Evolutionary conservation across 2,329 filamentous ascomycete genomes (phyloP), one percentile per base, ranked within the genome.

Genomic region (Colletotrichum orchidophilum): DNA sequence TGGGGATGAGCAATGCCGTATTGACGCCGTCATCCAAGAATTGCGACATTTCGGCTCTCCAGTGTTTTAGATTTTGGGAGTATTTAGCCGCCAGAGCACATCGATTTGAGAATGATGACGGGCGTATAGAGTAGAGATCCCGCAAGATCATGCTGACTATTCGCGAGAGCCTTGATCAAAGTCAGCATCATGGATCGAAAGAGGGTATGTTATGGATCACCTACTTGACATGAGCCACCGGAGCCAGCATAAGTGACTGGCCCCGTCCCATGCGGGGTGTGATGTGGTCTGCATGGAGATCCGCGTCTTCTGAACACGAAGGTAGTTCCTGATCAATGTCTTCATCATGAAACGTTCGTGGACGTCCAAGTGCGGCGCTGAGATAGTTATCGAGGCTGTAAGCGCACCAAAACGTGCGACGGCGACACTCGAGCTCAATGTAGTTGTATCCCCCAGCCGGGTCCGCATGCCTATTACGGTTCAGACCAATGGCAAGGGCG

Each of bases 351-450:
- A 92, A 88, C 2, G 89, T 84, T 18, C 87, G 80, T 1, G 91
- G 90, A 21, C 90, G 82, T 1, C 90, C 90, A 11, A 92, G 83
- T 60, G 89, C 87, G 24, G 88, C 87, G 65, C 89, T 90, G 13
- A 93, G 82, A 71, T 92, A 92, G 61, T 88, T 90, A 75, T 92
- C 90, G 3, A 92, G 79, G 15, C 85, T 88, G 75, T 92, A 92
- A 0, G 88, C 87, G 35, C 87, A 88, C 91, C 90, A 92, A 63
- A 93, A 92, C 0, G 89, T 83, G 1, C 83, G 76, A 26, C 80
- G 78, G 1, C 83, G 79, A 61, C 81, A 83, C 66, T 85, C 81
- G 0, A 78, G 64, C 39, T 83, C 81, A 26, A 83, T 73, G n/a
- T 79, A 75, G 63, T 81, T 78, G 3, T 75, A 58, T 2, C 70